Percentiles rank a stretch among this genome's conserved stretches.
Conservation (phyloP, 2,329 filamentous ascomycete species). For the Trichoderma gracile region DNA sequence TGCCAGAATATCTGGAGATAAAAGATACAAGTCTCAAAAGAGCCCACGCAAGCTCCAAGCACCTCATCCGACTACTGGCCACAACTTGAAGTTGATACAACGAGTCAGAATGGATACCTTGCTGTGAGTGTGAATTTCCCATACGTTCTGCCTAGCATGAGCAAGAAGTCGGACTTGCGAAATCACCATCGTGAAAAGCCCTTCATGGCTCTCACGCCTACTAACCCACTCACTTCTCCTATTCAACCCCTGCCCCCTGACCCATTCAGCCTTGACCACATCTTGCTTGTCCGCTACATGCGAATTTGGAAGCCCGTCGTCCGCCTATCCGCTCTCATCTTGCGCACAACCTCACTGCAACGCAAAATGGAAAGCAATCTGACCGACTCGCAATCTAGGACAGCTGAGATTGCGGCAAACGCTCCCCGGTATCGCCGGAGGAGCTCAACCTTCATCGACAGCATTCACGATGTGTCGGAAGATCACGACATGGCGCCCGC, state of each 20-base stretch:
- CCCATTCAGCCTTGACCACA: neutral
- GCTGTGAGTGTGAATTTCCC: conserved; percentile 32
- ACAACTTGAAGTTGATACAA: neutral
- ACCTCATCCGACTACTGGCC: neutral
- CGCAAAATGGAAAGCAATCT: neutral
- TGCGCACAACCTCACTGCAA: neutral
- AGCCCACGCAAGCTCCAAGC: neutral
- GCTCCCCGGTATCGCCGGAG: conserved; percentile 86
- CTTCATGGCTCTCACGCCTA: neutral
- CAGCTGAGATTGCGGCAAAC: conserved; percentile 87
- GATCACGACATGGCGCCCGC: conserved; percentile 84
- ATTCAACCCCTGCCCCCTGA: neutral
- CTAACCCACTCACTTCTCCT: neutral
- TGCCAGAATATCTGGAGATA: neutral
- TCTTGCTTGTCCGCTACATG: neutral
- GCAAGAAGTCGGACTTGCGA: neutral
- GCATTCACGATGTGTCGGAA: conserved; percentile 88
- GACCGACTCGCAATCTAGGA: conserved; percentile 53
- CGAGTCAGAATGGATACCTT: conserved; percentile 35
- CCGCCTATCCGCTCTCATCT: neutral
- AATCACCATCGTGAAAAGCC: neutral
- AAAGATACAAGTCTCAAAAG: neutral
- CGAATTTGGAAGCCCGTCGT: neutral
- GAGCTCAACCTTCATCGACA: conserved; percentile 95
- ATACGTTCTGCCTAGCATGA: neutral